Conservation (phyloP, 352 stramenopile genomes). For the Thraustochytrium striatum region DNA sequence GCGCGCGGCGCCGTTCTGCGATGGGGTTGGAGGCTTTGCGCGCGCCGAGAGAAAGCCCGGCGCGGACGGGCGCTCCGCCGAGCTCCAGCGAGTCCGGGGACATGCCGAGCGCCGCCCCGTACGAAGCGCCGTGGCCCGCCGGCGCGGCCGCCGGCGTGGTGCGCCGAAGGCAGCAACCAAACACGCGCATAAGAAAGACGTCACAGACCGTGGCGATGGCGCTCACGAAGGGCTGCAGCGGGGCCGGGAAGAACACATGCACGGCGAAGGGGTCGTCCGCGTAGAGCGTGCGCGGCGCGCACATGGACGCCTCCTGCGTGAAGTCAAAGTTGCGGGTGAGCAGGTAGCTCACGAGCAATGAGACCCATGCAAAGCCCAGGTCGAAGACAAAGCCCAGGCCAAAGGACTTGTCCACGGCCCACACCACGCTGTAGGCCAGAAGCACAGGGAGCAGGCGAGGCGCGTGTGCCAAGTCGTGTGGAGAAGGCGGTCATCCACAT, state of each 20-base stretch:
- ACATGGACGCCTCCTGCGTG: background rate
- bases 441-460: background rate
- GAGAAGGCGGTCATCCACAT: conserved; percentile 3
- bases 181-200: background rate
- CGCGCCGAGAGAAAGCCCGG: background rate
- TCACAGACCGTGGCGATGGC: background rate
- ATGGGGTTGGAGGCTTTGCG: conserved; percentile 15
- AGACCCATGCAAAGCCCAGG: background rate
- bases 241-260: conserved; percentile 13
- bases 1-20: background rate
- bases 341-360: conserved; percentile 21
- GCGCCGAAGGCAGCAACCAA: background rate
- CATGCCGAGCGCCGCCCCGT: background rate
- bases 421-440: background rate
- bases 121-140: background rate
- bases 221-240: background rate
- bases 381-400: background rate
- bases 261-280: conserved; percentile 23
- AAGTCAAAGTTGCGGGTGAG: conserved; percentile 17
- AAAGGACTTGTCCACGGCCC: background rate
- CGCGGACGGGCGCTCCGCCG: background rate
- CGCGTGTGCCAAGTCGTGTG: background rate
- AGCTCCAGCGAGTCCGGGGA: background rate
- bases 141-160: background rate
- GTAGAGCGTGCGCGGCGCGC: background rate